Conservation (phyloP, 805 yeast species). For the Monosporozyma siamensis region DNA sequence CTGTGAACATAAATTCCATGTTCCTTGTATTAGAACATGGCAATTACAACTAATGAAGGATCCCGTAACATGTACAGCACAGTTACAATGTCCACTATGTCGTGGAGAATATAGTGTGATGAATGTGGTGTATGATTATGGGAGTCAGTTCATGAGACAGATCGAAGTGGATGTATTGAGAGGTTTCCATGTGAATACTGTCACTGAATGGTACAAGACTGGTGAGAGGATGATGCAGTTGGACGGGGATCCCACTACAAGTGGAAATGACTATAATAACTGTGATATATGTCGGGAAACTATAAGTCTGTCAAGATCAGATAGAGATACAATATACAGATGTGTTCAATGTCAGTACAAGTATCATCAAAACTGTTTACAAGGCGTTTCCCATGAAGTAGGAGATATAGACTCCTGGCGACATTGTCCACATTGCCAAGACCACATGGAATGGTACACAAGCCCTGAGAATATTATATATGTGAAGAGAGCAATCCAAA, state of each 20-base stretch:
- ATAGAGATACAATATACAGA: not conserved
- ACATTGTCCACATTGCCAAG: constrained; percentile 16
- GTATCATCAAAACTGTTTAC: constrained; percentile 22
- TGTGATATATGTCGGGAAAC: not conserved
- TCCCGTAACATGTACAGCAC: constrained; percentile 4
- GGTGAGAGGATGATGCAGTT: not conserved
- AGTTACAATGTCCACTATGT: constrained; percentile 26
- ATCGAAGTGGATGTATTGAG: constrained; percentile 9
- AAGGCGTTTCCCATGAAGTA: constrained; percentile 16
- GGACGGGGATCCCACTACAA: no score
- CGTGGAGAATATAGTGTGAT: constrained; percentile 13
- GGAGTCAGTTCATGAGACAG: constrained; percentile 2
- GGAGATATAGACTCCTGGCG: constrained; percentile 15
- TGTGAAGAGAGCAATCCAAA: constrained; percentile 48
- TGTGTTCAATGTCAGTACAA: constrained; percentile 7
- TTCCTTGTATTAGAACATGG: constrained; percentile 51
- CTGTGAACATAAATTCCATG: constrained; percentile 51
- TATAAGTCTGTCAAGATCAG: not conserved
- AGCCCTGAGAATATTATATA: not conserved
- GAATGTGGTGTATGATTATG: constrained; percentile 7
- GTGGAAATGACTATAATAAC: no score
- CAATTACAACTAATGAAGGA: constrained; percentile 8
- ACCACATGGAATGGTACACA: constrained; percentile 23
- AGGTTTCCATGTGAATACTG: constrained; percentile 9
- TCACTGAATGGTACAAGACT: constrained; percentile 3